Evolutionary conservation across 2,329 filamentous ascomycete species (phyloP).

Genomic region (Cryphonectria carpinicola): DNA sequence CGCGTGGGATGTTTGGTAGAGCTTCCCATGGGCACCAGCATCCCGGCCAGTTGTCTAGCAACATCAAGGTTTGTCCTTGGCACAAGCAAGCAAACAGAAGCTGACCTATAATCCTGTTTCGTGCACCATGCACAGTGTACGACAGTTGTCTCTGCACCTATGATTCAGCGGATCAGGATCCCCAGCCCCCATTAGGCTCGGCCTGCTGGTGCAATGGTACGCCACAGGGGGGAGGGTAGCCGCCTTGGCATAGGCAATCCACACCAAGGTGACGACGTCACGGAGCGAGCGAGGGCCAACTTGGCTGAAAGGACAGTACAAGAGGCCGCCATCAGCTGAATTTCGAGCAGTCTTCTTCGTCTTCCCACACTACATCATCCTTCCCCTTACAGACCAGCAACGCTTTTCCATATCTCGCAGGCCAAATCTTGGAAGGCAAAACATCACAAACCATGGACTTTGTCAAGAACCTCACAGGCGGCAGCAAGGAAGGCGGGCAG

Average conservation of each 20-base stretch:
- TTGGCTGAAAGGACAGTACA: slow-evolving; percentile 11
- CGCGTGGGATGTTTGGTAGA: background rate
- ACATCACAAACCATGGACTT: slow-evolving; percentile 52
- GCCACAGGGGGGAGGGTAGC: background rate
- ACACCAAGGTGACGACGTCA: slow-evolving; percentile 27
- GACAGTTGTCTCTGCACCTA: background rate
- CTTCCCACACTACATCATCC: background rate
- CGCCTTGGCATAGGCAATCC: slow-evolving; percentile 4
- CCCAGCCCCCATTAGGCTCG: background rate
- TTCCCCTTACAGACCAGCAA: background rate
- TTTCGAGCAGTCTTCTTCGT: background rate
- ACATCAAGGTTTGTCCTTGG: background rate
- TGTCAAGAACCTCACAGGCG: slow-evolving; percentile 54
- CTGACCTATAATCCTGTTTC: background rate
- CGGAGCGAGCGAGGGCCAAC: background rate
- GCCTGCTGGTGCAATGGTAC: background rate
- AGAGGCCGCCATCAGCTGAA: background rate
- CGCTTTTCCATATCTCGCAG: background rate
- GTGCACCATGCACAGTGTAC: background rate
- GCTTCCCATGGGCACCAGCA: background rate
- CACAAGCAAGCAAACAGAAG: background rate
- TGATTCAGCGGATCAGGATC: background rate
- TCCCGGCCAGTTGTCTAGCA: background rate
- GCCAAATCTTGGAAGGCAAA: background rate
- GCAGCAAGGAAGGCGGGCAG: slow-evolving; percentile 41